These are phyloP conservation scores for Rhododendron ovatum DNA, from an alignment of 148 eudicot genomes.

Conservation along the genomic window DNA sequence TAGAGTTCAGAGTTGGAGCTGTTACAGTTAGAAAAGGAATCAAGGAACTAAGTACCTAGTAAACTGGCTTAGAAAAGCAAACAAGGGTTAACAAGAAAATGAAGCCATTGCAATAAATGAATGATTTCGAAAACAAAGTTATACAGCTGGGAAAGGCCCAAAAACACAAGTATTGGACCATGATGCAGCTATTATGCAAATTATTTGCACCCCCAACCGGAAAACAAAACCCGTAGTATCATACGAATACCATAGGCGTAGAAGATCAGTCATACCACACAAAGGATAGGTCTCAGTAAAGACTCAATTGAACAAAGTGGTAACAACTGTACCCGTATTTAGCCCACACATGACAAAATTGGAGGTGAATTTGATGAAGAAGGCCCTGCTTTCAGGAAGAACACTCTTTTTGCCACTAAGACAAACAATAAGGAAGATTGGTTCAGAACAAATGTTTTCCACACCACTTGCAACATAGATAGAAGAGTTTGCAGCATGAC, in stretches of 20 bases:
- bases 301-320: neutral
- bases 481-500: neutral
- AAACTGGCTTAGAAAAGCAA: neutral
- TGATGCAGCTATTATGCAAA: neutral
- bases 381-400: neutral
- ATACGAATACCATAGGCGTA: neutral
- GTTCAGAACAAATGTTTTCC: neutral
- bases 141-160: neutral
- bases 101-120: neutral
- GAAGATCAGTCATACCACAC: neutral
- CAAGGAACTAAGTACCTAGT: neutral
- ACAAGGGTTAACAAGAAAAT: neutral
- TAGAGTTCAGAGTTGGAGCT: slow-evolving; percentile 15
- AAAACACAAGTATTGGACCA: neutral
- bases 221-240: neutral
- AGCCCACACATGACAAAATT: neutral
- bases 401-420: neutral
- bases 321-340: neutral
- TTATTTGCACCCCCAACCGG: neutral
- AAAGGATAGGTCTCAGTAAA: neutral
- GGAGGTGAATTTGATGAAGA: neutral
- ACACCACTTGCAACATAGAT: neutral
- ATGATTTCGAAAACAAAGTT: neutral
- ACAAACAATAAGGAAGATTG: neutral
- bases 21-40: neutral